Base-by-base conservation (phyloP, 352 stramenopile species). In the Pythium myriotylum region DNA sequence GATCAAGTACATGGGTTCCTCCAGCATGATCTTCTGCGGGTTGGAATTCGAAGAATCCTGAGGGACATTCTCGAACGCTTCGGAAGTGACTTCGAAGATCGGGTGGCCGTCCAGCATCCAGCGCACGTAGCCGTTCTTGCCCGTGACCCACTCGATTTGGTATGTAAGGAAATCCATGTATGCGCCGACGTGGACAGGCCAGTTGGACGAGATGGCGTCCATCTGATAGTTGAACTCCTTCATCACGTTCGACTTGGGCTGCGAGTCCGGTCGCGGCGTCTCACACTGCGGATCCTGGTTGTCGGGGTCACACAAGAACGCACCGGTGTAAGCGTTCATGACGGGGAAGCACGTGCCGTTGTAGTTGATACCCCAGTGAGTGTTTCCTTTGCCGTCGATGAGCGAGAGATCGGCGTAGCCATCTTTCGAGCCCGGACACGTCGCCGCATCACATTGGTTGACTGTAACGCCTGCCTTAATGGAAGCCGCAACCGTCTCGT, bases 1-100 rank as follows among this genome's bases (percentile, higher is more conserved):
- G 40, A 98, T 85, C 22, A 98, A 51, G 62, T 96, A 97, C 78
- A 95, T 97, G 6, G 95, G 95, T 67, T 98, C 95, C 47, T 92
- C 80, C 12, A 91, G 50, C 79, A 88, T 86, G 20, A 88, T 58
- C 49, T 88, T 91, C 19, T 73, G 62, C 2, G 79, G 79, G 27
- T 91, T 91, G 7, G 45, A 58, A 16, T 69, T 82, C 24, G 59
- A 63, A 0, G 29, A 37, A 53, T 83, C 74, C 52, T 89, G 81
- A 16, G 79, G 76, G 0, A 84, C 69, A 6, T 86, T 78, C 3
- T 70, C 70, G 52, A 89, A 76, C 7, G 81, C 59, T 0, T 84
- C 68, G 1, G 73, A 72, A 5, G 81, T 75, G 29, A 91, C 66
- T 54, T 91, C 81, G 37, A 88, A 91, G 49, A 91, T 73, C 3